phyloP scores from a whole-genome alignment of 2,329 filamentous ascomycete species.

The Seiridium unicorne region DNA sequence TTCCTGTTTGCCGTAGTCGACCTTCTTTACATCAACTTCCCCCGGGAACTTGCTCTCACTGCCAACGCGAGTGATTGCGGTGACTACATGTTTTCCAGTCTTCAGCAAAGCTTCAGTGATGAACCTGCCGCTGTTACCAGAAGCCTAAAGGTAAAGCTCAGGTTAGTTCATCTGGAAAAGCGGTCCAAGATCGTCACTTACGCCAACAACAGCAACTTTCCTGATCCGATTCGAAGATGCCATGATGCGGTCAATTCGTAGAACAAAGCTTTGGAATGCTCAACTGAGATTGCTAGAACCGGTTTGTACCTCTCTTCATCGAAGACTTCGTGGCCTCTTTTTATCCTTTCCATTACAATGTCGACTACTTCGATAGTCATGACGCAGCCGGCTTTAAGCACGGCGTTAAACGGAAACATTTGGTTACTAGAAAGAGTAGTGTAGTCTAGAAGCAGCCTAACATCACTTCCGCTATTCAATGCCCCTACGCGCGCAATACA shows the following conservation, averaged over 20 bases:
- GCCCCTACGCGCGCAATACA: too few species aligned
- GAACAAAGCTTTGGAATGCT: too few species aligned
- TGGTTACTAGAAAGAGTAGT: too few species aligned
- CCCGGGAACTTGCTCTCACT: conserved; percentile 42
- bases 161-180: neutral
- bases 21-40: conserved; percentile 37
- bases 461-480: too few species aligned
- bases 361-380: too few species aligned
- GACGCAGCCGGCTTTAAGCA: too few species aligned
- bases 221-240: conserved; percentile 32
- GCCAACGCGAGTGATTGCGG: conserved; percentile 45
- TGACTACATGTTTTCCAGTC: conserved; percentile 48
- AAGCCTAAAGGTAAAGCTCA: conserved; percentile 30
- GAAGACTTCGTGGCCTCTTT: too few species aligned
- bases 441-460: too few species aligned
- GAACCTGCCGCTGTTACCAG: conserved; percentile 37
- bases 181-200: conserved; percentile 29
- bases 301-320: too few species aligned
- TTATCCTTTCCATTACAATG: too few species aligned
- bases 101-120: conserved; percentile 40
- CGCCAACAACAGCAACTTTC: conserved; percentile 45
- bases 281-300: too few species aligned
- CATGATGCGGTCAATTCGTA: neutral
- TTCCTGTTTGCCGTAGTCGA: conserved; percentile 44
- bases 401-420: too few species aligned